Evolutionary conservation across 352 stramenopile species (phyloP).

Genomic region (Phytophthora crassamura): DNA sequence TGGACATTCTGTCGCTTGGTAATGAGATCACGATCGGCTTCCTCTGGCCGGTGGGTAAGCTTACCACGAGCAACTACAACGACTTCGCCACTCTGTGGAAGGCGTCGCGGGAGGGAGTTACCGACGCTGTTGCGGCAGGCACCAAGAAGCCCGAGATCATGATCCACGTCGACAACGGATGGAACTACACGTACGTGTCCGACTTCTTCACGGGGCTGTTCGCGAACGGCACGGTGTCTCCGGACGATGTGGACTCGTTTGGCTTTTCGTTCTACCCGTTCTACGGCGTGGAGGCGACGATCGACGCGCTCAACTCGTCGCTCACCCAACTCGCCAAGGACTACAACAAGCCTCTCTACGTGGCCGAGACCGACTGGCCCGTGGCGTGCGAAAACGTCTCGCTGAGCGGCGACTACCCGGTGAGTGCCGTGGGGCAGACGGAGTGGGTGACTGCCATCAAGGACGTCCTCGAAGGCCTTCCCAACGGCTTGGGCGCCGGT

Average conservation of each 20-base stretch:
- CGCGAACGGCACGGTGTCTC: conserved; percentile 34
- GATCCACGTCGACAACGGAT: conserved; percentile 47
- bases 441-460: conserved; percentile 38
- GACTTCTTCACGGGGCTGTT: conserved; percentile 43
- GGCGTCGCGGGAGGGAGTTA: conserved; percentile 36
- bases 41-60: conserved; percentile 34
- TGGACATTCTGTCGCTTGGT: conserved; percentile 41
- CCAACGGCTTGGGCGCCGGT: conserved; percentile 29
- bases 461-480: conserved; percentile 30
- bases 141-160: conserved; percentile 44
- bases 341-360: conserved; percentile 41
- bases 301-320: conserved; percentile 34
- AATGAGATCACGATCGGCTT: conserved; percentile 48
- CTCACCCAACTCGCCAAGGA: conserved; percentile 33
- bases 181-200: conserved; percentile 41
- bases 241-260: conserved; percentile 38
- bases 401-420: conserved; percentile 36
- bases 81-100: conserved; percentile 42
- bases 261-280: conserved; percentile 50
- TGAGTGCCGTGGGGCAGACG: conserved; percentile 36
- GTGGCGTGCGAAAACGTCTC: conserved; percentile 26
- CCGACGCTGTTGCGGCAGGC: conserved; percentile 30
- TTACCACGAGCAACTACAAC: conserved; percentile 35
- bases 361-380: conserved; percentile 42
- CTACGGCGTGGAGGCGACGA: conserved; percentile 40